phyloP scores from a whole-genome alignment of 2,329 filamentous ascomycete genomes.

The Microsporum canis region DNA sequence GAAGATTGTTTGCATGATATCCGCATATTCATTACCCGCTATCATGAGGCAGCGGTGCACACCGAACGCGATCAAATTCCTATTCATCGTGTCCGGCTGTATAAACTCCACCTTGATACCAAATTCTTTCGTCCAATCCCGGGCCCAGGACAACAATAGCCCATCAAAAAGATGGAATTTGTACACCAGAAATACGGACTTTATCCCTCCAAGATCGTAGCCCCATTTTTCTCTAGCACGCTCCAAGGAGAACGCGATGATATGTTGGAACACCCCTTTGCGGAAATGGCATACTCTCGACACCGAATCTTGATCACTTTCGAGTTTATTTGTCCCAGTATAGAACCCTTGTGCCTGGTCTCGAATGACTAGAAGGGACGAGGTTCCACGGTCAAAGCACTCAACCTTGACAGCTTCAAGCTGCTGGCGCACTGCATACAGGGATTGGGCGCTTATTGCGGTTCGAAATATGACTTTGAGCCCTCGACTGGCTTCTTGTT shows the following conservation, averaged over 20 bases:
- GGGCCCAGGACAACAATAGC: slow-evolving; percentile 1
- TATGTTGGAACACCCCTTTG: slow-evolving; percentile 1
- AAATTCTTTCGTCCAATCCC: background rate
- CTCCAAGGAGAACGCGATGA: background rate
- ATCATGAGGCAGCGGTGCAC: background rate
- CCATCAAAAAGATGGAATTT: slow-evolving; percentile 4
- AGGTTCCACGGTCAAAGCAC: background rate
- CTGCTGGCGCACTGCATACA: background rate
- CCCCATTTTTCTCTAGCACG: background rate
- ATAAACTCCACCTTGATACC: slow-evolving; percentile 4
- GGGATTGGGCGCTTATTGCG: slow-evolving; percentile 2
- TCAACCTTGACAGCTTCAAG: slow-evolving; percentile 2
- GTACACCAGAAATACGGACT: background rate
- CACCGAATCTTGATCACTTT: background rate
- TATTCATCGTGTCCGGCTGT: slow-evolving; percentile 4
- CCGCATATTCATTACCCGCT: slow-evolving; percentile 2
- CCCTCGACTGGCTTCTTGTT: background rate
- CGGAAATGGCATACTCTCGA: background rate
- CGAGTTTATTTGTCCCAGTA: background rate
- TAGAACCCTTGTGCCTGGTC: slow-evolving; percentile 4
- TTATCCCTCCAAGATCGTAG: background rate
- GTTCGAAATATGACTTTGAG: slow-evolving; percentile 4
- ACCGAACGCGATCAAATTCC: background rate
- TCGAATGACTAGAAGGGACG: background rate
- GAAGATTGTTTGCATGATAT: slow-evolving; percentile 5